Base-by-base conservation (phyloP, 1,139 yeast genomes). In the Ogataea hybrid region DNA sequence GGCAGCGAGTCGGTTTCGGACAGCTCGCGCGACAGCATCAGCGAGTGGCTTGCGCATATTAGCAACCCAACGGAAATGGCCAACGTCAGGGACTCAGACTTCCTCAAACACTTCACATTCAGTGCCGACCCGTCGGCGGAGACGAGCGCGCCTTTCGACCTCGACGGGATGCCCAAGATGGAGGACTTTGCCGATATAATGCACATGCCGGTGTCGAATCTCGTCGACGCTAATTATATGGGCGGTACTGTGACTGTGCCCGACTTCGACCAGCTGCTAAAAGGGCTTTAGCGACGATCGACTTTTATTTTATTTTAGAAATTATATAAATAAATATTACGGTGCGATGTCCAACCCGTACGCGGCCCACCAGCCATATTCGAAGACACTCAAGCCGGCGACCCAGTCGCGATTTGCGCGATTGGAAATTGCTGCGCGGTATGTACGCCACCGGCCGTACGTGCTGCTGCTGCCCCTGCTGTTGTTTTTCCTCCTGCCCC, bases 401-500 rank as follows among this genome's bases (percentile, higher is more conserved):
- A 9, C 28, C 10, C 12, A 32, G 28, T 7, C 5, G 2, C 12
- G 12, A 9, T 11, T 10, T 8, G 6, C 5, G 11, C 16, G 20
- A 9, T 12, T 31, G 10, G n/a, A n/a, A 4, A 11, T 9, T 15
- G 7, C 25, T n/a, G 11, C 15, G 6, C 5, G 22, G 4, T 10
- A n/a, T 14, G 10, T 37, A 7, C 41, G 32, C 21, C 8, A 25
- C 4, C 17, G 30, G 20, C 41, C 41, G n/a, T 37, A 37, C 17
- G 15, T 37, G 7, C 16, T 37, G 17, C 28, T 37, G 27, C 32
- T 37, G 16, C 36, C 33, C 8, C 32, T 37, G 12, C 28, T 32
- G 15, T 10, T 37, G 23, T 20, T 37, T 6, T 17, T 33, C 18
- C 20, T 51, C 37, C 21, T 54, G 11, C 52, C 58, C 15, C 56